Conservation (phyloP, 2,329 filamentous ascomycete genomes). For the Clonostachys sp. region DNA sequence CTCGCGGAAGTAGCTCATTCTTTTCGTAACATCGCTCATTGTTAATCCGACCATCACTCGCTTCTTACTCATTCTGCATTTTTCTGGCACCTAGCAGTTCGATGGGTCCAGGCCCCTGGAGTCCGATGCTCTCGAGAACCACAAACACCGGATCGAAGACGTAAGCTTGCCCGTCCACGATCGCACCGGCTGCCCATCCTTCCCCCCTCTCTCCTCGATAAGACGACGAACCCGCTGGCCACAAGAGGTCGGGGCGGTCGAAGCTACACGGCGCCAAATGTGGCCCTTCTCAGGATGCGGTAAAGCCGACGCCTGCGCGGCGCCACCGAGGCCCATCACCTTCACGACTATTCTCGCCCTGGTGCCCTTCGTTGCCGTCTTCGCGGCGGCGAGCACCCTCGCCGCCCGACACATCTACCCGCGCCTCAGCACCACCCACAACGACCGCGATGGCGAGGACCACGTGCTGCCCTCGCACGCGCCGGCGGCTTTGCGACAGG, state of each 20-base stretch:
- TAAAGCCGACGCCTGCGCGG: conserved; percentile 50
- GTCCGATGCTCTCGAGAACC: too few species aligned
- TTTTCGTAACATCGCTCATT: too few species aligned
- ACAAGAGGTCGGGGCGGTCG: too few species aligned
- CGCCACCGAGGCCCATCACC: conserved; percentile 31
- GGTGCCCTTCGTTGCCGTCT: conserved; percentile 68
- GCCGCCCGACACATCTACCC: conserved; percentile 70
- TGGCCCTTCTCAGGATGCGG: conserved; percentile 45
- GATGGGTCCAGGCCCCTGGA: too few species aligned
- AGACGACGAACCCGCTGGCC: background rate
- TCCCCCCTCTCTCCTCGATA: background rate
- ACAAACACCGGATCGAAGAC: too few species aligned
- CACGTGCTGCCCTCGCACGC: conserved; percentile 59
- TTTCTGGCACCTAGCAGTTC: too few species aligned
- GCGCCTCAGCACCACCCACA: conserved; percentile 53
- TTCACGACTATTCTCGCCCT: conserved; percentile 53
- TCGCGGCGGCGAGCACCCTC: conserved; percentile 55
- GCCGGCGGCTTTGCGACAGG: conserved; percentile 53
- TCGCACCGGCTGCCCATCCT: background rate
- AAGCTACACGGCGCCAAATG: conserved; percentile 14
- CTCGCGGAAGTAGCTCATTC: too few species aligned
- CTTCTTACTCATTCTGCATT: too few species aligned
- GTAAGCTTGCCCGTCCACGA: background rate
- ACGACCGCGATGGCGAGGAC: conserved; percentile 48
- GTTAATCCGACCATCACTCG: too few species aligned